Evolutionary conservation across 495 filamentous ascomycete genomes (phyloP).

Genomic region (Neurospora sp.): DNA sequence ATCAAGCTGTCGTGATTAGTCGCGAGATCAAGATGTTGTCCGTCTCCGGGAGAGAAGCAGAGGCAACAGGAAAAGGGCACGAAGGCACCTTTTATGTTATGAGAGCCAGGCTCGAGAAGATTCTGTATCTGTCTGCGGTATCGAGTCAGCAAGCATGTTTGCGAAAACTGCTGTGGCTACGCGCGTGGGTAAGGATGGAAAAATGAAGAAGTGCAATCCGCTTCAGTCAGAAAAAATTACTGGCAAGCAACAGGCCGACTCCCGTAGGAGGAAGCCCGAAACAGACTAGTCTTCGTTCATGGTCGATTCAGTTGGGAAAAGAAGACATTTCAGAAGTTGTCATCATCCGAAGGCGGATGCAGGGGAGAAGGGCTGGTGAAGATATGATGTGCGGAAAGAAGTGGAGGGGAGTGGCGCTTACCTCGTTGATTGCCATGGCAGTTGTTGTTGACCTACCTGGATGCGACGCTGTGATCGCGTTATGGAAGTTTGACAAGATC

Average conservation of each 20-base stretch:
- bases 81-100: neutral
- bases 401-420: constrained; percentile 11
- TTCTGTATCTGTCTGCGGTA: neutral
- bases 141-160: neutral
- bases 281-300: constrained; percentile 68
- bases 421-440: constrained; percentile 3
- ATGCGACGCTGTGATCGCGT: neutral
- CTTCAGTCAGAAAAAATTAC: constrained; percentile 75
- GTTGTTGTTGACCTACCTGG: neutral
- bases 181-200: constrained; percentile 3
- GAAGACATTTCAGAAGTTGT: constrained; percentile 72
- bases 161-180: constrained; percentile 1
- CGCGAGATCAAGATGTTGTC: neutral
- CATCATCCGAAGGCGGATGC: constrained; percentile 55
- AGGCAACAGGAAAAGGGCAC: neutral
- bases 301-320: constrained; percentile 91
- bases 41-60: neutral
- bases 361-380: neutral
- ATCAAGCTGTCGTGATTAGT: neutral
- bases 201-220: constrained; percentile 4
- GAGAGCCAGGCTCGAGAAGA: neutral
- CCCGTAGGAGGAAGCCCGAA: constrained; percentile 55
- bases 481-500: neutral
- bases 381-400: neutral
- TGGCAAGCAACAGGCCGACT: constrained; percentile 92